Conservation (phyloP, 2,329 filamentous ascomycete genomes). For the Venturia aucupariae region DNA sequence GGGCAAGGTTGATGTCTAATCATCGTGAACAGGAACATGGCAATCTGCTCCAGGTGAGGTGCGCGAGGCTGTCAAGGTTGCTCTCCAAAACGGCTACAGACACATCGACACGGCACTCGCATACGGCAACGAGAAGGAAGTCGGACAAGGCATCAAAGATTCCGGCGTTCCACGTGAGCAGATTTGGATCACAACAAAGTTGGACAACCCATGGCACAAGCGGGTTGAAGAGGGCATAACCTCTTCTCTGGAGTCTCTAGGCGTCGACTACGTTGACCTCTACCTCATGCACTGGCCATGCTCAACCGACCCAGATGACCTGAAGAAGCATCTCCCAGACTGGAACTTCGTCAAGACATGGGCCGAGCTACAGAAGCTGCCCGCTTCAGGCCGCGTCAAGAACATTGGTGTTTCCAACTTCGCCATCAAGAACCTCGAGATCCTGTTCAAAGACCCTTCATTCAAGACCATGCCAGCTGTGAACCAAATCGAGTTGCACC, state of each 20-base stretch:
- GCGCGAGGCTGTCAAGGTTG: constrained; percentile 59
- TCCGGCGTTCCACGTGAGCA: constrained; percentile 55
- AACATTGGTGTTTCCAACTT: constrained; percentile 88
- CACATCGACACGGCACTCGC: constrained; percentile 70
- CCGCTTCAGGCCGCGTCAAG: constrained; percentile 59
- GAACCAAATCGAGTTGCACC: constrained; percentile 77
- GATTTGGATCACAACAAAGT: constrained; percentile 73
- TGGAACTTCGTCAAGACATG: constrained; percentile 20
- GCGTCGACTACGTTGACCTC: constrained; percentile 56
- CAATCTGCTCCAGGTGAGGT: constrained; percentile 63
- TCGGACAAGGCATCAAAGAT: constrained; percentile 62
- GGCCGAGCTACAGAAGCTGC: constrained; percentile 61
- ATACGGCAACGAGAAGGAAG: constrained; percentile 70
- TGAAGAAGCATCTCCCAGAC: constrained; percentile 8
- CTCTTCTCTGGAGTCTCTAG: constrained; percentile 53
- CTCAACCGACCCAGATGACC: constrained; percentile 13
- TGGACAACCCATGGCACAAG: constrained; percentile 72
- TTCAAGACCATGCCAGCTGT: constrained; percentile 58
- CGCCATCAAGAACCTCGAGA: constrained; percentile 69
- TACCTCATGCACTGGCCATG: constrained; percentile 46
- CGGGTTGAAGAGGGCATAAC: constrained; percentile 52
- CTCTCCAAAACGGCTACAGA: constrained; percentile 59
- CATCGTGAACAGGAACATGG: constrained; percentile 49
- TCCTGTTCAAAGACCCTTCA: constrained; percentile 53
- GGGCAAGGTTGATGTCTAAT: neutral